Evolutionary conservation across 1,139 yeast species (phyloP).

Genomic region (Starmera stellimalicola): DNA sequence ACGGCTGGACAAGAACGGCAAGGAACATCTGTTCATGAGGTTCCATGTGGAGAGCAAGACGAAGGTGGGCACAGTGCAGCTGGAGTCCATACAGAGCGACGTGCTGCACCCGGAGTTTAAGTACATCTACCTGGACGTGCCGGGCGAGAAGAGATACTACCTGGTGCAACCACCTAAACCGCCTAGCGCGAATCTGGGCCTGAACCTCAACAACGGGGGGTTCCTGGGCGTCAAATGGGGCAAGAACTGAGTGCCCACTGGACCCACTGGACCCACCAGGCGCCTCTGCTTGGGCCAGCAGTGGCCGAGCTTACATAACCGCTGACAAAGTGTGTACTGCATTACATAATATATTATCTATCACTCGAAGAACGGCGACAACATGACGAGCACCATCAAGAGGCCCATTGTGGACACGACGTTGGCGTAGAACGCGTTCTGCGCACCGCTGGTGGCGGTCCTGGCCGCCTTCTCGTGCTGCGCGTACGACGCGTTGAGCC

Average conservation of each 20-base stretch:
- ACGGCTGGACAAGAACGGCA: slow-evolving; percentile 58
- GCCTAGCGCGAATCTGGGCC: slow-evolving; percentile 19
- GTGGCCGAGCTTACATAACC: too few relatives aligned
- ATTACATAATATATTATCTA: too few relatives aligned
- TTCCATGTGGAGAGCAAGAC: slow-evolving; percentile 71
- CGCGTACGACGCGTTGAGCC: too few relatives aligned
- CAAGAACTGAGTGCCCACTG: too few relatives aligned
- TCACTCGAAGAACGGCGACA: background rate
- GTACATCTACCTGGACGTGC: slow-evolving; percentile 68
- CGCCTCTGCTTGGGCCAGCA: too few relatives aligned
- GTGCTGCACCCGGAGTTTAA: slow-evolving; percentile 66
- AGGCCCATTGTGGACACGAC: slow-evolving; percentile 1
- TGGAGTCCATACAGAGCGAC: slow-evolving; percentile 63
- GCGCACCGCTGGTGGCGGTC: slow-evolving; percentile 7
- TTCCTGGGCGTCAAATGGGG: slow-evolving; percentile 86
- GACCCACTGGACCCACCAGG: too few relatives aligned
- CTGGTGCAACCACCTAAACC: slow-evolving; percentile 50
- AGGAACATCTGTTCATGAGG: slow-evolving; percentile 74
- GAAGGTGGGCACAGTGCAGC: slow-evolving; percentile 56
- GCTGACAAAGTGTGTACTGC: too few relatives aligned
- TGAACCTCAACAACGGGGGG: slow-evolving; percentile 34
- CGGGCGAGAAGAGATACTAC: slow-evolving; percentile 59
- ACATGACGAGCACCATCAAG: background rate
- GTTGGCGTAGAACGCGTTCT: slow-evolving; percentile 10
- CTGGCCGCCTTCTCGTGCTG: background rate